phyloP scores from a whole-genome alignment of 495 filamentous ascomycete species.

The Cercophora newfieldiana region DNA sequence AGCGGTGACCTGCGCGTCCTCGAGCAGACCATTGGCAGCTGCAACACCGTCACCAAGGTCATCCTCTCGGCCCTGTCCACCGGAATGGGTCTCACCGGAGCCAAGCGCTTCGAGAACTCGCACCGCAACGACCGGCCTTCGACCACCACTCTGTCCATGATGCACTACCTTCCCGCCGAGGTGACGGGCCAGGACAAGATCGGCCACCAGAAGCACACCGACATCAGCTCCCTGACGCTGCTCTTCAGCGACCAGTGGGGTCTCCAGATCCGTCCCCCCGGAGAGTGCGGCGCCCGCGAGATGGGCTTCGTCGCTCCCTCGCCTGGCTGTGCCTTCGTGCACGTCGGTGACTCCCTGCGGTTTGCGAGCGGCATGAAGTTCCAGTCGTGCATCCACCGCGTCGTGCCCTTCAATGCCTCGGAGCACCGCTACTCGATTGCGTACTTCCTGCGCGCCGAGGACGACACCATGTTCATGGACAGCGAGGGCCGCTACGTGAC shows the following conservation, averaged over 20 bases:
- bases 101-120: constrained; percentile 50
- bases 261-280: constrained; percentile 54
- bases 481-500: constrained; percentile 49
- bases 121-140: constrained; percentile 53
- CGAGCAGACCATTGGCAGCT: constrained; percentile 47
- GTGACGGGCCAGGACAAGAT: constrained; percentile 42
- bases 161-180: constrained; percentile 50
- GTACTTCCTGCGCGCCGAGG: constrained; percentile 58
- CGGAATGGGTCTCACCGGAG: constrained; percentile 43
- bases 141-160: constrained; percentile 48
- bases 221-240: constrained; percentile 58
- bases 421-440: constrained; percentile 59
- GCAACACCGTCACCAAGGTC: constrained; percentile 53
- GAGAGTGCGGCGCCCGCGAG: constrained; percentile 40
- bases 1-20: constrained; percentile 47
- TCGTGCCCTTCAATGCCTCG: constrained; percentile 49
- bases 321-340: constrained; percentile 52
- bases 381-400: constrained; percentile 57
- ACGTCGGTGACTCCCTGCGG: constrained; percentile 59
- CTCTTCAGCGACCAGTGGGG: constrained; percentile 59
- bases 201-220: constrained; percentile 59
- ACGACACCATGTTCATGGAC: constrained; percentile 53
- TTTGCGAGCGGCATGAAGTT: constrained; percentile 52
- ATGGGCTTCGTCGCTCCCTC: constrained; percentile 56
- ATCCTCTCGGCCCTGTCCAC: constrained; percentile 53